phyloP scores from a whole-genome alignment of 1,284 basidiomycete species.

The Fomitopsis betulina region DNA sequence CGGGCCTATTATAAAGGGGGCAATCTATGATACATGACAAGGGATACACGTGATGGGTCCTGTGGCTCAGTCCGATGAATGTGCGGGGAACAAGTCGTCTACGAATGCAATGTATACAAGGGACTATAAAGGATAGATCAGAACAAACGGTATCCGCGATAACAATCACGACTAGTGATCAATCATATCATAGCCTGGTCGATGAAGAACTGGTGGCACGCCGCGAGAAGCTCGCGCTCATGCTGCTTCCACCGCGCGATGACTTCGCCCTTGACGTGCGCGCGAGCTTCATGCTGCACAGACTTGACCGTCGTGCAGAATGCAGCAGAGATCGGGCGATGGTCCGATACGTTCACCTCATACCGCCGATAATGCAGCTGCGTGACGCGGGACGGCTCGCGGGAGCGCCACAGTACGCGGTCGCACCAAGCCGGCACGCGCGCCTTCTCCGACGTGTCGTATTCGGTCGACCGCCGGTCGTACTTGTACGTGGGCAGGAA shows the following conservation, averaged over 20 bases:
- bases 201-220: slow-evolving; percentile 51
- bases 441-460: slow-evolving; percentile 86
- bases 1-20: background rate
- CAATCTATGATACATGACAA: background rate
- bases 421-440: slow-evolving; percentile 96
- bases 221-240: slow-evolving; percentile 49
- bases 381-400: slow-evolving; percentile 50
- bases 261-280: slow-evolving; percentile 49
- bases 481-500: slow-evolving; percentile 97
- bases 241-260: slow-evolving; percentile 54
- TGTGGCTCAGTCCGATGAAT: slow-evolving; percentile 1
- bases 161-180: background rate
- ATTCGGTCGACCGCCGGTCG: slow-evolving; percentile 73
- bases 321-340: slow-evolving; percentile 81
- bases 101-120: background rate
- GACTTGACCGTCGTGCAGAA: slow-evolving; percentile 73
- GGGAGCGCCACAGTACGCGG: slow-evolving; percentile 80
- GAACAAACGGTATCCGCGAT: background rate
- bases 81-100: background rate
- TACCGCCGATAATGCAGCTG: slow-evolving; percentile 72
- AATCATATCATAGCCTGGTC: slow-evolving; percentile 27
- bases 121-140: background rate
- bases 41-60: slow-evolving; percentile 3
- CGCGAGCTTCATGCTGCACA: slow-evolving; percentile 56
- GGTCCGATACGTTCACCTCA: slow-evolving; percentile 82